phyloP scores from a whole-genome alignment of 345 rosid species.

The Zanthoxylum bungeanum region DNA sequence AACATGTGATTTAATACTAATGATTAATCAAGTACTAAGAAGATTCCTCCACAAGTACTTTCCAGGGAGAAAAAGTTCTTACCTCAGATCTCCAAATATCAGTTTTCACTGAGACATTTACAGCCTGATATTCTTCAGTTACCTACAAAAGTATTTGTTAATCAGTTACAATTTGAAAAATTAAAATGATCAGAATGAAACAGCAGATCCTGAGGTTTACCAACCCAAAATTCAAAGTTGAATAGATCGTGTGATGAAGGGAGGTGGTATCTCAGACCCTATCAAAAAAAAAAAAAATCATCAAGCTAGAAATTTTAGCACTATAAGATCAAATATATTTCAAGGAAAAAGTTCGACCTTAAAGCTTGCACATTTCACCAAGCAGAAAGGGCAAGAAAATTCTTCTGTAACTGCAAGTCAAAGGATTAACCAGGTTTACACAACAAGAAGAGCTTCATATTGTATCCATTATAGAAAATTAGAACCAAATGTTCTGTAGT shows the following conservation, averaged over 20 bases:
- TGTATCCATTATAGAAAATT: background rate
- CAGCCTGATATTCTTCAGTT: conserved; percentile 89
- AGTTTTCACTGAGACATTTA: conserved; percentile 77
- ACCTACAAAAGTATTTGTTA: conserved; percentile 46
- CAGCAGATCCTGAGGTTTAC: conserved; percentile 62
- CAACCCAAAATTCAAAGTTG: conserved; percentile 98
- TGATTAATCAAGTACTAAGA: conserved; percentile 4
- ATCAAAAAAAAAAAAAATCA: background rate
- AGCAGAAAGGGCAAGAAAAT: conserved; percentile 96
- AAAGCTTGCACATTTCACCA: conserved; percentile 91
- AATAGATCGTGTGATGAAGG: conserved; percentile 88
- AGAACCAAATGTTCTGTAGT: background rate
- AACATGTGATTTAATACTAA: background rate
- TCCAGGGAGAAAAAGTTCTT: conserved; percentile 25
- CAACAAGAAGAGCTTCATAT: background rate
- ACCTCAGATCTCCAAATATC: conserved; percentile 86
- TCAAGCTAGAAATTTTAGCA: background rate
- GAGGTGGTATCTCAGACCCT: conserved; percentile 92
- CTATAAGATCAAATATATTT: background rate
- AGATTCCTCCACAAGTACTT: background rate
- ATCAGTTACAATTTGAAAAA: conserved; percentile 20
- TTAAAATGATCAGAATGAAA: conserved; percentile 17
- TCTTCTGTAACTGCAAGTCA: conserved; percentile 91
- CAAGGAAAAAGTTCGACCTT: conserved; percentile 47
- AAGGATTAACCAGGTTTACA: conserved; percentile 13